Conservation (phyloP, 2,329 filamentous ascomycete species). For the Aspergillus udagawae region DNA sequence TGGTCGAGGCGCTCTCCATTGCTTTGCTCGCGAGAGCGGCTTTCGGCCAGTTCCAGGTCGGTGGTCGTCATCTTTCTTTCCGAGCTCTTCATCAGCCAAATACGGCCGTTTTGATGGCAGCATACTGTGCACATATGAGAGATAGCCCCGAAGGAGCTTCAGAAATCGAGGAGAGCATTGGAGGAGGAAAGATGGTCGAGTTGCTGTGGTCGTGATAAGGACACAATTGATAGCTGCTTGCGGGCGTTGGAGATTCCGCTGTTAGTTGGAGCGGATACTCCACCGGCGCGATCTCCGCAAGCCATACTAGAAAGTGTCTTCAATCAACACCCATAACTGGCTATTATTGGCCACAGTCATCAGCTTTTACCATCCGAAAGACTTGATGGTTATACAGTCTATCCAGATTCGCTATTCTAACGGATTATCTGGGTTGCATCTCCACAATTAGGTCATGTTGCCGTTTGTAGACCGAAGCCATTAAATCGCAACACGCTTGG, state of each 20-base stretch:
- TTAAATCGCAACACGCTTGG: neutral
- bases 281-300: neutral
- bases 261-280: neutral
- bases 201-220: neutral
- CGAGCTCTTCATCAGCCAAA: constrained; percentile 58
- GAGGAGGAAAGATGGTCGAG: neutral
- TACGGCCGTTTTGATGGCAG: constrained; percentile 40
- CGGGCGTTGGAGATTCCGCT: neutral
- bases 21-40: constrained; percentile 28
- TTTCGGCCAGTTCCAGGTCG: constrained; percentile 31
- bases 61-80: constrained; percentile 63
- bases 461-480: neutral
- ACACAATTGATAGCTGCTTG: neutral
- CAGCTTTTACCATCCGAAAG: neutral
- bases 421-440: neutral
- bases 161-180: constrained; percentile 7
- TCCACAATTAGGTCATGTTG: neutral
- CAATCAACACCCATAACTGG: neutral
- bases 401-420: neutral
- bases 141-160: constrained; percentile 21
- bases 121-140: constrained; percentile 29
- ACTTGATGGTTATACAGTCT: neutral
- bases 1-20: constrained; percentile 33
- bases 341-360: neutral
- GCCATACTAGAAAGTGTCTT: neutral